Evolutionary conservation across 306 rosid genomes (phyloP), one percentile per base, ranked within the genome.

Genomic region (Citrullus mucosospermus): DNA sequence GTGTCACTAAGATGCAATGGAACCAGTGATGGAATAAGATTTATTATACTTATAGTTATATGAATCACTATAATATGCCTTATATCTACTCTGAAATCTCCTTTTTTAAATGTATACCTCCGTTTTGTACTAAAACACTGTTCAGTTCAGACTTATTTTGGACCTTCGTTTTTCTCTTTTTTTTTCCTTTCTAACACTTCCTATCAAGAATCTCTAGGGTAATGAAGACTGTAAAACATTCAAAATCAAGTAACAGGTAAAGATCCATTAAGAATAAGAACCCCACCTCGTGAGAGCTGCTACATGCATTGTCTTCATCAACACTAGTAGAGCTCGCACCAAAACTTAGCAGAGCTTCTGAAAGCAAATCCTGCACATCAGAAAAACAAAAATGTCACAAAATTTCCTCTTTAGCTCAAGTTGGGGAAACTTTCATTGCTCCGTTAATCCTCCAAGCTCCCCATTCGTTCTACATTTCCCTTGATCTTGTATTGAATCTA

Each of bases 311-410:
- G 32, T 88, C 83, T 78, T 88, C 89, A 76, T 89, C 88, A 41
- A 89, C 80, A 66, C 85, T 84, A 46, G 90, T 88, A 41, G 94
- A 93, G 83, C 80, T 88, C 77, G 98, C 97, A 61, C 98, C 98
- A 84, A 94, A 94, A 87, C 93, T 86, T 84, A 92, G 84, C 61
- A 94, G 93, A 77, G 98, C 89, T 18, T 92, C 98, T 76, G 93
- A 82, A 86, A 92, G 91, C 86, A 78, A 76, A 80, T 94, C 92
- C 98, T 94, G 78, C 68, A 28, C 80, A 82, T 46, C 80, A 85
- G 78, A 77, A 80, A 84, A 78, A 84, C 39, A 50, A 78, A 81
- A 43, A 66, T 62, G 18, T 46, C 38, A 69, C 8, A 41, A 18
- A 41, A 9, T 9, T 13, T 70, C 20, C 28, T 66, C 30, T 38